phyloP scores from a whole-genome alignment of 371 early-diverging fungal species.

The Lichtheimia ramosa region DNA sequence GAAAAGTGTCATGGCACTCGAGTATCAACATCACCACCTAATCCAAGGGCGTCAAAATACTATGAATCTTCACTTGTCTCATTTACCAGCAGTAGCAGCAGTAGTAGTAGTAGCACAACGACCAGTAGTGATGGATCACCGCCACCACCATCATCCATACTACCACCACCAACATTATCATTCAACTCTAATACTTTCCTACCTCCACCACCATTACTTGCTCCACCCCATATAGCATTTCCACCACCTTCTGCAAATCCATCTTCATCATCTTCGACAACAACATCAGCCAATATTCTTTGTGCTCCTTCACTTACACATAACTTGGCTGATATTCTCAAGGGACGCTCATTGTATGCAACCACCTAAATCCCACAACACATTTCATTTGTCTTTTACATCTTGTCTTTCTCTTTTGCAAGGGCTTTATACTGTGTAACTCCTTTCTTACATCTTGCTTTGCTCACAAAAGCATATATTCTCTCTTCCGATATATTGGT shows the following conservation, averaged over 20 bases:
- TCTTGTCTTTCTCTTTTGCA: not conserved
- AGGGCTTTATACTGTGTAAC: not conserved
- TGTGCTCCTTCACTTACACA: not conserved
- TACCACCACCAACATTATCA: not conserved
- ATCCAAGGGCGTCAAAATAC: not conserved
- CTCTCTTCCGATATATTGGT: not conserved
- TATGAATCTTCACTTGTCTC: not conserved
- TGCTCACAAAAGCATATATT: not conserved
- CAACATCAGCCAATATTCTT: not conserved
- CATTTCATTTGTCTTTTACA: not conserved
- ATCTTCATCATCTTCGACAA: too few species aligned
- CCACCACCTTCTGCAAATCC: too few species aligned
- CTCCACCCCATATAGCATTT: too few species aligned
- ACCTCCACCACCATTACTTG: too few species aligned
- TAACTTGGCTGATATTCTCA: not conserved
- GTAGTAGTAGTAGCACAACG: too few species aligned
- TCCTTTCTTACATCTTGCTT: not conserved
- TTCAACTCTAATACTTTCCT: not conserved
- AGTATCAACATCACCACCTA: not conserved
- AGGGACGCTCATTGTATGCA: conserved; percentile 4
- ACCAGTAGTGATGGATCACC: not conserved
- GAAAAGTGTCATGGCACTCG: conserved; percentile 8
- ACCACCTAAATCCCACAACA: conserved; percentile 6
- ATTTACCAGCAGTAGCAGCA: not conserved
- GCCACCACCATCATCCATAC: not conserved